Base-by-base conservation (phyloP, 768 basidiomycete species). In the Megacollybia marginata region DNA sequence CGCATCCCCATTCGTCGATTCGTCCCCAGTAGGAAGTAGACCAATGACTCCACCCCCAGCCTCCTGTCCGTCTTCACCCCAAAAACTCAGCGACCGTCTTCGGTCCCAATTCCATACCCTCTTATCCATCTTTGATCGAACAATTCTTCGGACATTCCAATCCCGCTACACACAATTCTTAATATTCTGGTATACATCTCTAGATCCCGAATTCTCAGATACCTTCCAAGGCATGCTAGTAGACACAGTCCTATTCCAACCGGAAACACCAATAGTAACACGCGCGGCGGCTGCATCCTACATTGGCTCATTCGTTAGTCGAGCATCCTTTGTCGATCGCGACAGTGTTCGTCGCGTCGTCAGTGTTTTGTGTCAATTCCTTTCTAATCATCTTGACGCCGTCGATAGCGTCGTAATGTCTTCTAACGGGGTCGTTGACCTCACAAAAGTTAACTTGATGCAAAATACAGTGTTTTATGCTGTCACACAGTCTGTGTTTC, bases 151-250 rank as follows among this genome's bases (percentile, higher is more conserved):
- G 35, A 98, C 96, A 2, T 96, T 96, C 72, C 93, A 94, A 60
- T 96, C 93, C 0, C 88, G 94, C 35, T 96, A 98, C 65, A 93
- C 92, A 12, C 96, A 98, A 59, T 99, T 99, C 69, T 79, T 99
- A 52, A 60, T 98, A 43, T 99, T 99, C 73, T 96, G 92, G 83
- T 92, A 85, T 60, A 78, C 93, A 18, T 97, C 95, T 0, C 83
- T 95, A 47, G 85, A 92, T 56, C 73, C 86, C 2, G 83, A 90
- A 53, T 96, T 92, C 57, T 79, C 87, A 42, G 95, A 99, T 63
- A 76, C 92, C 48, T 97, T 99, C 63, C 89, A 90, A 53, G 95
- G 95, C 34, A 80, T 92, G 61, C 85, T 99, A n/a, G 85, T 97
- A 40, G 88, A 89, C 8, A 86, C 90, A 52, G 92, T 94, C 0